Conservation (phyloP, 768 basidiomycete species). For the Fibroporia radiculosa region DNA sequence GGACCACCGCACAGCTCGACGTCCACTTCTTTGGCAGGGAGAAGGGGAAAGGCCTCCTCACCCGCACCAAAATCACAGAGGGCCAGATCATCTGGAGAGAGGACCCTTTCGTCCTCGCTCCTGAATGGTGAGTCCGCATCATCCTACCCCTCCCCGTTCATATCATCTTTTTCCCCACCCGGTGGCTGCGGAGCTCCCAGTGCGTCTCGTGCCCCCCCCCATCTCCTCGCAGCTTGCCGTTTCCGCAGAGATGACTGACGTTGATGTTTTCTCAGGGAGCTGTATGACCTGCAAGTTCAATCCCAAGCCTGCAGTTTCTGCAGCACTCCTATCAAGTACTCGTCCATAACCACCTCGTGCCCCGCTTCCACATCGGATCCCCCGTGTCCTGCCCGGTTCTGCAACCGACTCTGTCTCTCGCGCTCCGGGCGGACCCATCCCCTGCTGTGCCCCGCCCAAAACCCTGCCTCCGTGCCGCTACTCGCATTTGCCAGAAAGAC, state of each 20-base stretch:
- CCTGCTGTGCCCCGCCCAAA: slow-evolving; percentile 67
- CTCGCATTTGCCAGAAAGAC: slow-evolving; percentile 50
- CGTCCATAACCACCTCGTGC: slow-evolving; percentile 45
- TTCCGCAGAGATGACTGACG: not conserved
- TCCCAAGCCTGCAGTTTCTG: slow-evolving; percentile 67
- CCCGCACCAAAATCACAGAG: slow-evolving; percentile 53
- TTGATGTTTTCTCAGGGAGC: slow-evolving; percentile 45
- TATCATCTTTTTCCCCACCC: slow-evolving; percentile 2
- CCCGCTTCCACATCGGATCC: slow-evolving; percentile 26
- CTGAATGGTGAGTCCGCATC: slow-evolving; percentile 75
- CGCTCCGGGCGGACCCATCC: slow-evolving; percentile 61
- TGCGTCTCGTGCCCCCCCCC: too few species aligned
- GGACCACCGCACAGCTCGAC: slow-evolving; percentile 56
- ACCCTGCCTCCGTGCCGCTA: slow-evolving; percentile 58
- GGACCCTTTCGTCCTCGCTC: slow-evolving; percentile 72
- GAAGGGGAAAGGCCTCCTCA: slow-evolving; percentile 83
- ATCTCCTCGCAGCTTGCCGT: not conserved
- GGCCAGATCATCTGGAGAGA: slow-evolving; percentile 83
- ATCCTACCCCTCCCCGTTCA: too few species aligned
- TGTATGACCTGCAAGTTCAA: slow-evolving; percentile 57
- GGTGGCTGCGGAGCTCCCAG: not conserved
- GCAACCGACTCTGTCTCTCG: slow-evolving; percentile 68
- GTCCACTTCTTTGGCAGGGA: slow-evolving; percentile 59
- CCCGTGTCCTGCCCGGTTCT: slow-evolving; percentile 62
- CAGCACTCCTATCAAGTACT: slow-evolving; percentile 49